Percentiles rank a stretch among this genome's conserved stretches.
phyloP scores from a whole-genome alignment of 371 early-diverging fungal genomes.

The Chytridium lagenaria region DNA sequence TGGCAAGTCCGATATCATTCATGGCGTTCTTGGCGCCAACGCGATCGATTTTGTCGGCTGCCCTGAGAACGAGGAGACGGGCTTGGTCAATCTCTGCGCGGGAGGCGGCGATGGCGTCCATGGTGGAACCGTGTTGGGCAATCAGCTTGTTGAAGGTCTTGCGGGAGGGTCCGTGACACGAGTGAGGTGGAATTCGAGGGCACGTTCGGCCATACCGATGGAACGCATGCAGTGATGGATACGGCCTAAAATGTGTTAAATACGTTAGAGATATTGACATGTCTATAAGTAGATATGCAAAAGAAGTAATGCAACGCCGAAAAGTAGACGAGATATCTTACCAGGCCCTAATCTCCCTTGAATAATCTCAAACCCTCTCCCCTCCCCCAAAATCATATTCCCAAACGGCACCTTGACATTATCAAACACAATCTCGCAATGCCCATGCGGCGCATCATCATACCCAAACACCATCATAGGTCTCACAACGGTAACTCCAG shows the following conservation, averaged over 20 bases:
- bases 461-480: conserved; percentile 91
- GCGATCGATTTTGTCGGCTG: conserved; percentile 87
- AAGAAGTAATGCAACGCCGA: conserved; percentile 17
- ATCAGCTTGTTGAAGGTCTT: conserved; percentile 86
- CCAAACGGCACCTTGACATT: conserved; percentile 87
- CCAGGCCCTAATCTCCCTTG: conserved; percentile 95
- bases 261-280: neutral
- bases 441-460: conserved; percentile 92
- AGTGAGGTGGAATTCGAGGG: conserved; percentile 80
- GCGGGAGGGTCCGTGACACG: conserved; percentile 84
- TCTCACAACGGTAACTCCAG: conserved; percentile 84
- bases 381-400: conserved; percentile 91
- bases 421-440: conserved; percentile 89
- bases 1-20: conserved; percentile 94
- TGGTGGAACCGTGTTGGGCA: conserved; percentile 80
- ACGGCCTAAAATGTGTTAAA: conserved; percentile 34
- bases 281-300: neutral
- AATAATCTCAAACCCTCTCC: conserved; percentile 95
- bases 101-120: conserved; percentile 80
- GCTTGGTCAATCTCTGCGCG: conserved; percentile 92
- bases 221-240: conserved; percentile 83
- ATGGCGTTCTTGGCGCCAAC: conserved; percentile 84
- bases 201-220: conserved; percentile 93
- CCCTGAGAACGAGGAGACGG: conserved; percentile 85
- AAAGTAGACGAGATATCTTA: conserved; percentile 27